These are phyloP conservation scores for Pezicula rhizophila DNA, from an alignment of 2,329 filamentous ascomycete species.

Conservation along the genomic window DNA sequence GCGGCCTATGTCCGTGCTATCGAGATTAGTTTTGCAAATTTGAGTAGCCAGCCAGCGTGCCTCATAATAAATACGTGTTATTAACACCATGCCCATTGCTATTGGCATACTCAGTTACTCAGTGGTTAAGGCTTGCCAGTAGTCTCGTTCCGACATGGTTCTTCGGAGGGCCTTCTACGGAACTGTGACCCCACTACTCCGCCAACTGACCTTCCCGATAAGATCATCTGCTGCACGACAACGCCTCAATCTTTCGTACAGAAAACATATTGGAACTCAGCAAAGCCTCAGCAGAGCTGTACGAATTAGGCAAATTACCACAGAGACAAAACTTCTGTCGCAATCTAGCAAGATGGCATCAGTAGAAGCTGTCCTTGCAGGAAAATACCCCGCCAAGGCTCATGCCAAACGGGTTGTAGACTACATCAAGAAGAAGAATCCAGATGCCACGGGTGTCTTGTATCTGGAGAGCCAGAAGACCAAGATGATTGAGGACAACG, in stretches of 20 bases:
- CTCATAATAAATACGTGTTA: too few relatives aligned
- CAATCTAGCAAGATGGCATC: constrained; percentile 12
- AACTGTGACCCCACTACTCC: neutral
- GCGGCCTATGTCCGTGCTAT: too few relatives aligned
- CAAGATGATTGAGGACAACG: constrained; percentile 81
- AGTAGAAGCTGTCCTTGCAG: constrained; percentile 40
- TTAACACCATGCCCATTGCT: too few relatives aligned
- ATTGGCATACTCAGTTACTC: too few relatives aligned
- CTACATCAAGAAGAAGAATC: constrained; percentile 62
- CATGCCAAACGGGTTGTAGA: constrained; percentile 82
- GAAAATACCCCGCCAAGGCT: constrained; percentile 75
- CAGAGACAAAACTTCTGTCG: neutral
- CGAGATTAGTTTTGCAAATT: too few relatives aligned
- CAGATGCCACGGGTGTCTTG: constrained; percentile 63
- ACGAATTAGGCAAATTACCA: neutral
- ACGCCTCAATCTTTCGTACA: neutral
- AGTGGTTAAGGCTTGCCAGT: neutral
- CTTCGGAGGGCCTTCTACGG: neutral
- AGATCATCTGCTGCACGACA: neutral
- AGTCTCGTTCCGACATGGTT: neutral
- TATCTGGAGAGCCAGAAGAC: constrained; percentile 85
- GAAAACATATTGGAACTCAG: neutral
- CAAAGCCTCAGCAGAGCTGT: neutral
- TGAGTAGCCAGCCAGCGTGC: too few relatives aligned
- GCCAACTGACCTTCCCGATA: neutral